Conservation (phyloP, 176 grass and related monocot genomes). For the Oryza meridionalis region DNA sequence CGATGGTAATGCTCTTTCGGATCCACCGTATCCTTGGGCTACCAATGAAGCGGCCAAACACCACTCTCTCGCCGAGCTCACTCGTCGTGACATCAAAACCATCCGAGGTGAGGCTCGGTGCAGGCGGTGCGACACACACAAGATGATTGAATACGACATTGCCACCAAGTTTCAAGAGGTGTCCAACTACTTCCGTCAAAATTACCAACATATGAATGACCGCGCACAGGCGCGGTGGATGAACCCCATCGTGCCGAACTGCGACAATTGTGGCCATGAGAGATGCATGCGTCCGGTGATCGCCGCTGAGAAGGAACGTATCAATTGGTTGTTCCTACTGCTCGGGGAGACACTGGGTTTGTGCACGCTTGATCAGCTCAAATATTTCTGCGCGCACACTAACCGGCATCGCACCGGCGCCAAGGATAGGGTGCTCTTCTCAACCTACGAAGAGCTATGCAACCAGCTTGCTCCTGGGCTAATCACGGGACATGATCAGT, state of each 20-base stretch:
- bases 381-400: slow-evolving; percentile 54
- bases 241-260: slow-evolving; percentile 20
- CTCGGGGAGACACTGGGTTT: slow-evolving; percentile 46
- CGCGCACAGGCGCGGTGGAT: slow-evolving; percentile 42
- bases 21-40: slow-evolving; percentile 53
- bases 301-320: slow-evolving; percentile 40
- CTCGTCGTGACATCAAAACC: not conserved
- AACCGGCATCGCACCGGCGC: slow-evolving; percentile 57
- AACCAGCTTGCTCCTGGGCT: slow-evolving; percentile 48
- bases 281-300: slow-evolving; percentile 43
- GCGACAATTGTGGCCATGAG: slow-evolving; percentile 32
- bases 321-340: slow-evolving; percentile 81
- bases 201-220: slow-evolving; percentile 43
- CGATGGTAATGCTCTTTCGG: accelerated
- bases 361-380: slow-evolving; percentile 67
- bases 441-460: slow-evolving; percentile 57
- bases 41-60: slow-evolving; percentile 22
- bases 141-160: slow-evolving; percentile 16
- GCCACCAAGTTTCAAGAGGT: slow-evolving; percentile 39
- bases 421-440: slow-evolving; percentile 59
- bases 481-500: too few species aligned
- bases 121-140: slow-evolving; percentile 12
- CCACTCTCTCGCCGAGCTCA: slow-evolving; percentile 30
- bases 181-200: slow-evolving; percentile 17
- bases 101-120: slow-evolving; percentile 53